Evolutionary conservation across 352 stramenopile genomes (phyloP).

Genomic region (Pythium monospermum): DNA sequence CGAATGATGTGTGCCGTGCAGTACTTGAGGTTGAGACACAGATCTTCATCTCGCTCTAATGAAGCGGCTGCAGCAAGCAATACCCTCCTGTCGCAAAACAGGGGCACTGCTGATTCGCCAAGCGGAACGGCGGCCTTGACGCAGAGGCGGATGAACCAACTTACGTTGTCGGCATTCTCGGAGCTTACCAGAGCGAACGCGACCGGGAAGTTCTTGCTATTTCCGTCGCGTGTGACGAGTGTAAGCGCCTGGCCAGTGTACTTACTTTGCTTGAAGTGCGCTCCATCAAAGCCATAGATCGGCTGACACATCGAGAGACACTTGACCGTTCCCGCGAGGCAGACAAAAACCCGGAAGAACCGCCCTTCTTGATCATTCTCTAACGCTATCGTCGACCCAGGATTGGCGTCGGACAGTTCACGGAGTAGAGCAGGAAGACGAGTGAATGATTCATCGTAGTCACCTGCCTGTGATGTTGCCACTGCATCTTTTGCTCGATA

Average conservation of each 20-base stretch:
- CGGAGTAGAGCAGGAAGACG: not conserved
- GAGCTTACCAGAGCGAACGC: conserved; percentile 5
- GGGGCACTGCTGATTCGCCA: too few species aligned
- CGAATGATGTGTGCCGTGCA: too few species aligned
- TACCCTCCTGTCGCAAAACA: too few species aligned
- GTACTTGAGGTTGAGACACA: too few species aligned
- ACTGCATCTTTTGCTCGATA: conserved; percentile 1
- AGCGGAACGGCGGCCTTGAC: too few species aligned
- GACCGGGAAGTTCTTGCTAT: conserved; percentile 6
- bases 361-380: conserved; percentile 1
- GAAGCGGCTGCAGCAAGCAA: too few species aligned
- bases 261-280: conserved; percentile 4
- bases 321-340: not conserved
- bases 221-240: not conserved
- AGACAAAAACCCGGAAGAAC: conserved; percentile 9
- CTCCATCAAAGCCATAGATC: conserved; percentile 8
- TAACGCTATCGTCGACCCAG: not conserved
- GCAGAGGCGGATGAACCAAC: too few species aligned
- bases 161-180: too few species aligned
- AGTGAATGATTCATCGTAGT: not conserved
- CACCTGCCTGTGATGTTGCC: not conserved
- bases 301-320: not conserved
- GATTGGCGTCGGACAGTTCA: not conserved
- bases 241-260: conserved; percentile 2
- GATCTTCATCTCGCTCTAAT: too few species aligned